These are phyloP conservation scores for Saccharomycopsis sp. DNA, from an alignment of 805 yeast genomes.

Conservation along the genomic window DNA sequence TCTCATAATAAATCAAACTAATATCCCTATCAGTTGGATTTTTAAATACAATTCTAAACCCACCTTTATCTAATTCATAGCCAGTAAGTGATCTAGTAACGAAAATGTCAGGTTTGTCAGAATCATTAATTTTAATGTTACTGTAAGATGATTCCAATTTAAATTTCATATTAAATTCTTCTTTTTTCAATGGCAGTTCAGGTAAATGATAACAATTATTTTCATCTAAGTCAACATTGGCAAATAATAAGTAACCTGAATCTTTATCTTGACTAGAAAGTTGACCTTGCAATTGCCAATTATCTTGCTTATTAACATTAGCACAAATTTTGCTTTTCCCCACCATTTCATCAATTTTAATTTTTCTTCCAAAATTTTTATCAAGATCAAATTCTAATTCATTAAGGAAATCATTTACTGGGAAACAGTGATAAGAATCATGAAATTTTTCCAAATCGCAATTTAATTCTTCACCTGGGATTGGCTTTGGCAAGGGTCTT, in stretches of 20 bases:
- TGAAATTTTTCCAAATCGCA: constrained; percentile 59
- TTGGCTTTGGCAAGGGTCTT: constrained; percentile 77
- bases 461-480: constrained; percentile 56
- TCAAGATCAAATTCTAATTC: constrained; percentile 45
- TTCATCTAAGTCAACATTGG: constrained; percentile 17
- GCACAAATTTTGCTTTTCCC: constrained; percentile 35
- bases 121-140: constrained; percentile 1
- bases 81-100: constrained; percentile 89
- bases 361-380: constrained; percentile 62
- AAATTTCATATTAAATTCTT: constrained; percentile 17
- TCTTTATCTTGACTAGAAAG: constrained; percentile 13
- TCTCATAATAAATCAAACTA: constrained; percentile 60
- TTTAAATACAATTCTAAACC: constrained; percentile 68
- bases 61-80: constrained; percentile 86
- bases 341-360: constrained; percentile 46
- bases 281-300: constrained; percentile 14
- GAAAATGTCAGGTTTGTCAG: constrained; percentile 29
- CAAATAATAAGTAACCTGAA: constrained; percentile 13
- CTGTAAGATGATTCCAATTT: constrained; percentile 7
- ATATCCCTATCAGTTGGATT: constrained; percentile 53
- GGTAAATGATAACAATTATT: constrained; percentile 14
- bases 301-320: constrained; percentile 28
- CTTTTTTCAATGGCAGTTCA: constrained; percentile 15
- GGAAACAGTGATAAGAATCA: constrained; percentile 72
- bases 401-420: constrained; percentile 46